Conservation (phyloP, 208 protist species). For the Trypanosoma lewisi region DNA sequence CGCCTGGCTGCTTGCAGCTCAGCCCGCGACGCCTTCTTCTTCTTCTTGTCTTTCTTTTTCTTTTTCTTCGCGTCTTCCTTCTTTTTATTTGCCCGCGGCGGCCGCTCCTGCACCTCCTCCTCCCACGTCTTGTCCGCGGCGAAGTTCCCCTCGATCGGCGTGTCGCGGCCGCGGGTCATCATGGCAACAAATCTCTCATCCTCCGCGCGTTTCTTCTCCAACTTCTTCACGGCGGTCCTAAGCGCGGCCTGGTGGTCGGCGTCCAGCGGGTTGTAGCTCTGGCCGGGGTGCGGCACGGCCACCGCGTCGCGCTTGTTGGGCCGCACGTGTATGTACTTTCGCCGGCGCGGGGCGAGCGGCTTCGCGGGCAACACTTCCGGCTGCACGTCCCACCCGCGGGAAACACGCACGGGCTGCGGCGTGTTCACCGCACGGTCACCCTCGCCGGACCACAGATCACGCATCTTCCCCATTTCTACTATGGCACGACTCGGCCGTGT, state of each 20-base stretch:
- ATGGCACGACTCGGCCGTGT: no score
- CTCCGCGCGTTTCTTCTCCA: conserved; percentile 59
- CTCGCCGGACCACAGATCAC: conserved; percentile 63
- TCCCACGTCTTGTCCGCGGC: conserved; percentile 78
- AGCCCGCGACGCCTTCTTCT: conserved; percentile 45
- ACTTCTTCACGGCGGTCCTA: conserved; percentile 47
- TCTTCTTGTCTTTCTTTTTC: conserved; percentile 47
- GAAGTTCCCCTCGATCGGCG: conserved; percentile 48
- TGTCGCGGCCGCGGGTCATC: conserved; percentile 60
- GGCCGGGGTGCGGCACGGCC: conserved; percentile 58
- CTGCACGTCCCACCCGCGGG: conserved; percentile 60
- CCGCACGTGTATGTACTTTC: conserved; percentile 66
- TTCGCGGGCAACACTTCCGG: conserved; percentile 63
- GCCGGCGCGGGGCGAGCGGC: conserved; percentile 52
- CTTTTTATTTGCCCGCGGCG: conserved; percentile 6
- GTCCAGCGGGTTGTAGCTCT: conserved; percentile 87
- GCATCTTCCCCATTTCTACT: conserved; percentile 36
- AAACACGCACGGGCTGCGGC: conserved; percentile 44
- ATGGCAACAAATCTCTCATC: conserved; percentile 72
- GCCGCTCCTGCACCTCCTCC: conserved; percentile 59
- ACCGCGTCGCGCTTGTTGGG: conserved; percentile 86
- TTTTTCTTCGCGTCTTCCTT: conserved; percentile 27
- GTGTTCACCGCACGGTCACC: conserved; percentile 48
- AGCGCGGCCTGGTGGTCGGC: conserved; percentile 78
- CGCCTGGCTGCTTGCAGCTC: conserved; percentile 34